phyloP scores from a whole-genome alignment of 176 grass and related monocot genomes.

The Oryza glumipatula region DNA sequence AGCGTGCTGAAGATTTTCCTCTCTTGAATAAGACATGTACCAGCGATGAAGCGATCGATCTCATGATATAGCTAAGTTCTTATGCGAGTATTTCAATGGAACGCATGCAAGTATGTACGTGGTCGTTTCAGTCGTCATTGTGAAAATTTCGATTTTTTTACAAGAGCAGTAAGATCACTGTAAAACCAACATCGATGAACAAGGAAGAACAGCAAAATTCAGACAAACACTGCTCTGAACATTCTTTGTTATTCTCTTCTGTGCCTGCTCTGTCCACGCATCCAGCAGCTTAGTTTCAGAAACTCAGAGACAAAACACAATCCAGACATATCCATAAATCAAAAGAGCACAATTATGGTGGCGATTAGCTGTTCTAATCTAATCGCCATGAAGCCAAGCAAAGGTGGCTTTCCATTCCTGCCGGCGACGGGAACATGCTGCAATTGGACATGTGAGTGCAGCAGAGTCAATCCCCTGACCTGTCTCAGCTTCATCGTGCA shows the following conservation, averaged over 20 bases:
- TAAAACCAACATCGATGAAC: background rate
- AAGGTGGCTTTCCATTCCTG: slow-evolving; percentile 19
- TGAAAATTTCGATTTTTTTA: background rate
- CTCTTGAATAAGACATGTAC: background rate
- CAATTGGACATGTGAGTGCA: slow-evolving; percentile 10
- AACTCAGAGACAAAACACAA: background rate
- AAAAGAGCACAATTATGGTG: background rate
- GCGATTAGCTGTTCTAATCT: background rate
- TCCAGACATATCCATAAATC: background rate
- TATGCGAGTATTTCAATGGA: too few relatives aligned
- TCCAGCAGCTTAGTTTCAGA: background rate
- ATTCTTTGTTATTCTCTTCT: too few relatives aligned
- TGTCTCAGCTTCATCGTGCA: background rate
- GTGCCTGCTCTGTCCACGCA: background rate
- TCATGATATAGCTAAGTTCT: background rate
- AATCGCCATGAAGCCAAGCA: background rate
- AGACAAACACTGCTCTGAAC: background rate
- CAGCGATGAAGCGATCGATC: background rate
- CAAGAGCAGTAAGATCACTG: too few relatives aligned
- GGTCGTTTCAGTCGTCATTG: background rate
- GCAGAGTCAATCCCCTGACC: background rate
- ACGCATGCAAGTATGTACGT: background rate
- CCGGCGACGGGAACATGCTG: slow-evolving; percentile 18
- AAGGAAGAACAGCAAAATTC: background rate
- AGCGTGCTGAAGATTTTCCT: background rate